A percentile compares a stretch with the other conserved stretches of the same genome.
Evolutionary conservation across 805 yeast genomes (phyloP).

Genomic region (Dipodascus geniculatus): DNA sequence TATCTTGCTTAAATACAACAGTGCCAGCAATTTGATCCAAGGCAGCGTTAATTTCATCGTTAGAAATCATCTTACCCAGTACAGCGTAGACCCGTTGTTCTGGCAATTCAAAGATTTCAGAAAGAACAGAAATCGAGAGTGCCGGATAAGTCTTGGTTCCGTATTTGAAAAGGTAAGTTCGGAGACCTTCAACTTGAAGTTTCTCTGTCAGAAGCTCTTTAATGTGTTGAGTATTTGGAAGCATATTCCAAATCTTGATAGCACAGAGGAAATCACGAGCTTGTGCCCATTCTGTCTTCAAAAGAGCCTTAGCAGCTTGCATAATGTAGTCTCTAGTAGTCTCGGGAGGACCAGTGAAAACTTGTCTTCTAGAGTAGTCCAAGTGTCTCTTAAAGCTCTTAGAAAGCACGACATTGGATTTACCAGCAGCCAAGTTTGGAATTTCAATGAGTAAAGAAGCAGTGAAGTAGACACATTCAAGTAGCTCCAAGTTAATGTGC

Average conservation of each 20-base stretch:
- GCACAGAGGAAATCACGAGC: constrained; percentile 61
- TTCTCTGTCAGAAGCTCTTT: constrained; percentile 58
- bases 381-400: constrained; percentile 85
- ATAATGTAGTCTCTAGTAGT: constrained; percentile 87
- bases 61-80: constrained; percentile 63
- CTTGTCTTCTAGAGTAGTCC: constrained; percentile 88
- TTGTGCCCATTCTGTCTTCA: constrained; percentile 79
- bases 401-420: constrained; percentile 38
- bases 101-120: constrained; percentile 54
- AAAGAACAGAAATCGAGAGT: constrained; percentile 55
- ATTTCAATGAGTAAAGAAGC: constrained; percentile 81
- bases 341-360: constrained; percentile 96
- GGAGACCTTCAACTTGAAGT: constrained; percentile 80
- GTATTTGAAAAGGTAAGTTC: constrained; percentile 85
- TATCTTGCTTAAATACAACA: constrained; percentile 61
- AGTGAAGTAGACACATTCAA: constrained; percentile 90
- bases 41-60: constrained; percentile 65
- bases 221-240: constrained; percentile 56
- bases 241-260: constrained; percentile 77
- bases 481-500: constrained; percentile 91
- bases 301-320: constrained; percentile 82
- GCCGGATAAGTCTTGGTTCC: constrained; percentile 57
- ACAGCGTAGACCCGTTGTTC: constrained; percentile 46
- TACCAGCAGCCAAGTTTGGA: constrained; percentile 72
- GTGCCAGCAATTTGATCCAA: constrained; percentile 55